These are phyloP conservation scores for Yamagishiella unicocca DNA, from an alignment of 139 green algal species.

Conservation along the genomic window DNA sequence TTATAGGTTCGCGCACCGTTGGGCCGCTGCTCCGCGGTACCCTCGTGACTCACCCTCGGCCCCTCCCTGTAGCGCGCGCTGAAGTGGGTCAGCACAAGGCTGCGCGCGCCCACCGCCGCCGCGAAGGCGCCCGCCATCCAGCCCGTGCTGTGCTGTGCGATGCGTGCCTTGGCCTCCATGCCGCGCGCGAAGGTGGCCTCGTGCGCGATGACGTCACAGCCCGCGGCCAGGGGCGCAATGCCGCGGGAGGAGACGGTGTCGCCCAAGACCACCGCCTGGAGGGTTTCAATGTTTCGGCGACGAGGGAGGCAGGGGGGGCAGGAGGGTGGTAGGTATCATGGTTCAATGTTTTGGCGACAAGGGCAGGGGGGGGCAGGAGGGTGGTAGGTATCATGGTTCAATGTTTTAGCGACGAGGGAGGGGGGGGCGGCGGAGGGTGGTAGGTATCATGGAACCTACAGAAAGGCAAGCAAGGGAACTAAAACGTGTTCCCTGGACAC, in stretches of 20 bases:
- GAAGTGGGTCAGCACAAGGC: conserved; percentile 96
- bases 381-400: too few species aligned
- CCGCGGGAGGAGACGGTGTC: conserved; percentile 88
- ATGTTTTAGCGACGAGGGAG: too few species aligned
- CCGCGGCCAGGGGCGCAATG: conserved; percentile 73
- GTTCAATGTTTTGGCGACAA: too few species aligned
- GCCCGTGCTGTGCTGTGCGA: conserved; percentile 92
- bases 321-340: too few species aligned
- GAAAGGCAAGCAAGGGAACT: too few species aligned
- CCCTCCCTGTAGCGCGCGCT: conserved; percentile 72
- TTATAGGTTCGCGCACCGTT: too few species aligned
- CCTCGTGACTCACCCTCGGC: background rate
- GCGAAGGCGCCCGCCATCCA: conserved; percentile 93
- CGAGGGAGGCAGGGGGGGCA: too few species aligned
- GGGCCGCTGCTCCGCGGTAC: background rate
- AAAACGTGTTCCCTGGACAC: too few species aligned
- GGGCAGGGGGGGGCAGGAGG: too few species aligned
- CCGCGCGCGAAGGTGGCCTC: conserved; percentile 90
- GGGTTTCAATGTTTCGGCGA: too few species aligned
- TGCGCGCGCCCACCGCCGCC: conserved; percentile 69
- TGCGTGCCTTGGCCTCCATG: conserved; percentile 83
- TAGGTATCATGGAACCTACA: too few species aligned
- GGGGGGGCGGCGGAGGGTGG: too few species aligned
- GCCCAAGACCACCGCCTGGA: conserved; percentile 92
- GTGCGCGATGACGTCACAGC: conserved; percentile 89